Conservation (phyloP, 2,329 filamentous ascomycete species). For the Incumbomyces lentus region DNA sequence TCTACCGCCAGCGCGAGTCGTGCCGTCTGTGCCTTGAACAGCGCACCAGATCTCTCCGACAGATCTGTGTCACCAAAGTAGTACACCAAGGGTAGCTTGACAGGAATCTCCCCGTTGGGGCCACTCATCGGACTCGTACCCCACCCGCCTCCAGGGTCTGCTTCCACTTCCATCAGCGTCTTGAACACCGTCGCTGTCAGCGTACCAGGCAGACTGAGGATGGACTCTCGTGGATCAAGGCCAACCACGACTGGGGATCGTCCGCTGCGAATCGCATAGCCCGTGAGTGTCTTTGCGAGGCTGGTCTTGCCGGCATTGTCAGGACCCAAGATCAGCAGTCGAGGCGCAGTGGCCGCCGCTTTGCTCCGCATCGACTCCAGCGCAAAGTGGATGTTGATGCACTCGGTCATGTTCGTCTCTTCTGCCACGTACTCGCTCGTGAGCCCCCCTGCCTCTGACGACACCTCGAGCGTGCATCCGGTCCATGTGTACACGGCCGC, state of each 20-base stretch:
- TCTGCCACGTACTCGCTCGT: slow-evolving; percentile 60
- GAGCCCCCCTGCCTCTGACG: slow-evolving; percentile 41
- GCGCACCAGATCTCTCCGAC: slow-evolving; percentile 55
- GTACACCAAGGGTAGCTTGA: slow-evolving; percentile 86
- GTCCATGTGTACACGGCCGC: slow-evolving; percentile 87
- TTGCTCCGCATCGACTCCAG: slow-evolving; percentile 62
- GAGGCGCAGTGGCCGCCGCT: slow-evolving; percentile 52
- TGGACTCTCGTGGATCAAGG: slow-evolving; percentile 68
- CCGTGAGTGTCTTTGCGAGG: slow-evolving; percentile 63
- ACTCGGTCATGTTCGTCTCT: slow-evolving; percentile 70
- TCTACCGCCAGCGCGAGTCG: slow-evolving; percentile 69
- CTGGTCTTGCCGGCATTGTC: slow-evolving; percentile 75
- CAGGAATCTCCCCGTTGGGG: slow-evolving; percentile 66
- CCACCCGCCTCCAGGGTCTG: slow-evolving; percentile 50
- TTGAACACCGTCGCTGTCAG: slow-evolving; percentile 79
- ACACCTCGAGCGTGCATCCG: slow-evolving; percentile 75
- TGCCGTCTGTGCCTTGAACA: slow-evolving; percentile 66
- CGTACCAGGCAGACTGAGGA: slow-evolving; percentile 68
- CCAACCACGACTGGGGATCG: slow-evolving; percentile 75
- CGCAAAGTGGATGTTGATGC: slow-evolving; percentile 79
- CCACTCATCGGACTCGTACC: slow-evolving; percentile 85
- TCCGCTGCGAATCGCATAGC: slow-evolving; percentile 65
- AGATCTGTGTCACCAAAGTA: slow-evolving; percentile 60
- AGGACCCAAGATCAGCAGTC: slow-evolving; percentile 75
- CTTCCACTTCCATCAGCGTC: slow-evolving; percentile 76